Evolutionary conservation across 176 grass and related monocot genomes (phyloP).

Genomic region (Echinochloa phyllopogon): DNA sequence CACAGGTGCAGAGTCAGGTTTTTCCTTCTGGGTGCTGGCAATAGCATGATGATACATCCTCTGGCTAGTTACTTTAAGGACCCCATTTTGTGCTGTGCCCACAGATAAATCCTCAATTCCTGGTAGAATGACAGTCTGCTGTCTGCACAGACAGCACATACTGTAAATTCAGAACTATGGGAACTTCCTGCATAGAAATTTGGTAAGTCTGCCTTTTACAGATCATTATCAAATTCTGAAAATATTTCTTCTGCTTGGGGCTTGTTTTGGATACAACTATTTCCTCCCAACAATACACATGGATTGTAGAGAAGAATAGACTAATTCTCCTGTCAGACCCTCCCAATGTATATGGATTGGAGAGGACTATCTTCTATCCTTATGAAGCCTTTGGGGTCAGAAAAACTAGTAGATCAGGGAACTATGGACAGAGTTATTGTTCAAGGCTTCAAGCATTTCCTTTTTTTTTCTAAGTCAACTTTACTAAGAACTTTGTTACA

Average conservation of each 20-base stretch:
- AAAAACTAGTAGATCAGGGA: neutral
- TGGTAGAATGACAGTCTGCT: slow-evolving; percentile 2
- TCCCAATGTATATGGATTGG: too few species aligned
- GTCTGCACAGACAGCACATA: slow-evolving; percentile 32
- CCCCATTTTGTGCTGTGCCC: slow-evolving; percentile 25
- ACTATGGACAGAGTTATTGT: too few species aligned
- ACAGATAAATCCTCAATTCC: neutral
- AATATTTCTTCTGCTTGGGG: neutral
- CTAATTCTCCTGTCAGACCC: neutral
- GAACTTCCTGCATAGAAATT: neutral
- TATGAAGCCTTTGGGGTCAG: neutral
- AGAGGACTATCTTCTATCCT: too few species aligned
- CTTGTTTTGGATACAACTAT: too few species aligned
- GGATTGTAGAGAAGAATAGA: too few species aligned
- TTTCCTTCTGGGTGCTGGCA: slow-evolving; percentile 1
- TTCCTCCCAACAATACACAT: too few species aligned
- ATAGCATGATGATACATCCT: slow-evolving; percentile 1
- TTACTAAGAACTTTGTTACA: neutral
- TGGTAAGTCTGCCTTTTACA: neutral
- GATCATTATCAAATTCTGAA: neutral
- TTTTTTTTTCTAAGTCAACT: slow-evolving; percentile 1
- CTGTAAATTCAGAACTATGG: slow-evolving; percentile 28
- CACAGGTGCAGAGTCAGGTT: neutral
- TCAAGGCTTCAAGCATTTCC: neutral
- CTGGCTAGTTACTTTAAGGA: slow-evolving; percentile 25